A percentile compares a stretch with the other conserved stretches of the same genome.
These are phyloP conservation scores for Backusella macrospora DNA, from an alignment of 192 early-diverging fungal genomes.

Conservation along the genomic window DNA sequence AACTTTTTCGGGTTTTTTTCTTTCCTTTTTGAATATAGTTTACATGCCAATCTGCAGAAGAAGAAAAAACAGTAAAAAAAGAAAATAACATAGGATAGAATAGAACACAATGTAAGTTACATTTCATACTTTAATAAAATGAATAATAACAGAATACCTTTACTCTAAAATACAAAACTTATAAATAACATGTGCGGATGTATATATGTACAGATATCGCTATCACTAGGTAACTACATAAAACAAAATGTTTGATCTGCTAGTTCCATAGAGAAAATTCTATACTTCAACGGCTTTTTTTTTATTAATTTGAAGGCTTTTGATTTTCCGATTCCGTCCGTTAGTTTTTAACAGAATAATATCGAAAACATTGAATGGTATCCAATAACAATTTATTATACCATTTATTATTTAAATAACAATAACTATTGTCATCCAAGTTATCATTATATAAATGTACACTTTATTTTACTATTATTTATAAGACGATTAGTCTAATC, in stretches of 20 bases:
- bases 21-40: neutral
- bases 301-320: neutral
- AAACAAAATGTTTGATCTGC: neutral
- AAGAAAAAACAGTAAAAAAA: neutral
- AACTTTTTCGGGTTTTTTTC: neutral
- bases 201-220: neutral
- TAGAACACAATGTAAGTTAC: no score
- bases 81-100: neutral
- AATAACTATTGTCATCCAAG: neutral
- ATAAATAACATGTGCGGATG: neutral
- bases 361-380: no score
- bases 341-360: neutral
- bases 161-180: neutral
- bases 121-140: no score
- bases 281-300: neutral
- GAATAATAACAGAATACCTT: neutral
- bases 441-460: no score
- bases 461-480: neutral
- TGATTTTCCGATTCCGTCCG: slow-evolving; percentile 11
- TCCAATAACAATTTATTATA: no score
- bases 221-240: neutral
- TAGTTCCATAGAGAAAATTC: neutral
- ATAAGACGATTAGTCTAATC: neutral
- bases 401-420: no score
- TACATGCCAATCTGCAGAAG: neutral